Evolutionary conservation across 163 green algal species (phyloP).

Genomic region (Scenedesmus sp.): DNA sequence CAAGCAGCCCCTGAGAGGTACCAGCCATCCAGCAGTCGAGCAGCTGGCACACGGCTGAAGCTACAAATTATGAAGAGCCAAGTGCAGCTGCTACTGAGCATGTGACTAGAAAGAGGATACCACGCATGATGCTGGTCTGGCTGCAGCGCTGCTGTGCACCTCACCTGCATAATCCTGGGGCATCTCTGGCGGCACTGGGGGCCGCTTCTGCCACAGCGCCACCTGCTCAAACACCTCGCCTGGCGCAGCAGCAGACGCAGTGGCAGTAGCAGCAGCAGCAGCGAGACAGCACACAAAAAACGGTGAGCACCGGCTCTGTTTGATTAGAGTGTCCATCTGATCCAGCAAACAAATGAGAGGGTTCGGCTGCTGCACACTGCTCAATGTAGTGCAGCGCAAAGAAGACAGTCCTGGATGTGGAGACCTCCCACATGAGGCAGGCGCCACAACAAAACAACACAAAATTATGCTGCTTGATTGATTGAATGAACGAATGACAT

Average conservation of each 20-base stretch:
- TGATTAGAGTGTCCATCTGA: background rate
- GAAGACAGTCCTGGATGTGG: no score
- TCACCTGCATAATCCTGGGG: background rate
- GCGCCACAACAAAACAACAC: no score
- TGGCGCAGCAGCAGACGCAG: background rate
- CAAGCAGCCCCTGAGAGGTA: background rate
- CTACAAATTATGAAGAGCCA: no score
- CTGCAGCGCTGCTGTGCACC: no score
- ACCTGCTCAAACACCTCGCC: constrained; percentile 3
- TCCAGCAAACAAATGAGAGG: background rate
- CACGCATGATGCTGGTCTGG: background rate
- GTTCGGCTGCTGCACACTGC: background rate
- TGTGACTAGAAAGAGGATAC: background rate
- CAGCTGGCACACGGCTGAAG: no score
- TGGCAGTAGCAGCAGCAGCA: no score
- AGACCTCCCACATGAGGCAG: no score
- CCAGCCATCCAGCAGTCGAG: background rate
- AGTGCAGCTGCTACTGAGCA: no score
- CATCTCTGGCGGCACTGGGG: background rate
- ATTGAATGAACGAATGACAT: no score
- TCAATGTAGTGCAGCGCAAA: background rate
- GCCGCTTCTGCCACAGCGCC: background rate
- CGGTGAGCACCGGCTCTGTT: background rate
- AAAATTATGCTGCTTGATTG: no score
- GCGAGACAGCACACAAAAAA: background rate